Percentiles rank a stretch among this genome's conserved stretches.
Evolutionary conservation across 352 stramenopile species (phyloP).

Genomic region (Globisporangium megalacanthum): DNA sequence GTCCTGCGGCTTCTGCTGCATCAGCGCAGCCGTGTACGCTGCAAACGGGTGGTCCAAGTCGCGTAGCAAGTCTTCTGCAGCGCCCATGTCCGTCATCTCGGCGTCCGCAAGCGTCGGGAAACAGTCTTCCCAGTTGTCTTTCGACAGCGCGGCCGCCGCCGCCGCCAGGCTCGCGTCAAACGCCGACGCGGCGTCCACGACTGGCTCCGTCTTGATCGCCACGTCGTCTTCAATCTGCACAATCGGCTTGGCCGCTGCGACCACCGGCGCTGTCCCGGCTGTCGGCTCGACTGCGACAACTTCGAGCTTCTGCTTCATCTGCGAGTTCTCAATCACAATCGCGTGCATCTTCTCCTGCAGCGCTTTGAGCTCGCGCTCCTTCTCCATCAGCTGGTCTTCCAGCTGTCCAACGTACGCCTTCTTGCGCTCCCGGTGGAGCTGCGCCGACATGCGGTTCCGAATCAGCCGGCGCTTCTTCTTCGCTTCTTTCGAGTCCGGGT

Average conservation of each 20-base stretch:
- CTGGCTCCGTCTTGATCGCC: slow-evolving; percentile 60
- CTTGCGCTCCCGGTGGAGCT: slow-evolving; percentile 84
- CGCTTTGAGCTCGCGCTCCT: slow-evolving; percentile 69
- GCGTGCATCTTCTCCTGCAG: slow-evolving; percentile 72
- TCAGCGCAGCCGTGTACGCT: slow-evolving; percentile 13
- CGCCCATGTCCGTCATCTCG: slow-evolving; percentile 48
- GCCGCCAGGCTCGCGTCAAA: slow-evolving; percentile 26
- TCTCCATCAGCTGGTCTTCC: slow-evolving; percentile 77
- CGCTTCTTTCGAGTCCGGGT: slow-evolving; percentile 84
- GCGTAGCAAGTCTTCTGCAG: slow-evolving; percentile 64
- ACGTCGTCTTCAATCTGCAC: slow-evolving; percentile 19
- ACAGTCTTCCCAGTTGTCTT: slow-evolving; percentile 49
- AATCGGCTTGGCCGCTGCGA: not conserved
- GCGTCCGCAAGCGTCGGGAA: slow-evolving; percentile 49
- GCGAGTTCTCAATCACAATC: slow-evolving; percentile 55
- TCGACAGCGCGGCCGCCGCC: slow-evolving; percentile 15
- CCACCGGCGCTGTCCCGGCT: not conserved
- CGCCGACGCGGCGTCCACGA: slow-evolving; percentile 12
- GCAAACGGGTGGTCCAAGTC: slow-evolving; percentile 70
- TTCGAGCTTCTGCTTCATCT: slow-evolving; percentile 52
- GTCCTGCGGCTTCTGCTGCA: slow-evolving; percentile 16
- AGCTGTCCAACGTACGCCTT: slow-evolving; percentile 86
- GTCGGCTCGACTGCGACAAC: not conserved
- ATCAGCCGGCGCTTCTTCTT: slow-evolving; percentile 89
- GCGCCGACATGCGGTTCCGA: slow-evolving; percentile 85